Evolutionary conservation across 768 basidiomycete genomes (phyloP), one percentile per base, ranked within the genome.

Genomic region (Lyophyllum atratum): DNA sequence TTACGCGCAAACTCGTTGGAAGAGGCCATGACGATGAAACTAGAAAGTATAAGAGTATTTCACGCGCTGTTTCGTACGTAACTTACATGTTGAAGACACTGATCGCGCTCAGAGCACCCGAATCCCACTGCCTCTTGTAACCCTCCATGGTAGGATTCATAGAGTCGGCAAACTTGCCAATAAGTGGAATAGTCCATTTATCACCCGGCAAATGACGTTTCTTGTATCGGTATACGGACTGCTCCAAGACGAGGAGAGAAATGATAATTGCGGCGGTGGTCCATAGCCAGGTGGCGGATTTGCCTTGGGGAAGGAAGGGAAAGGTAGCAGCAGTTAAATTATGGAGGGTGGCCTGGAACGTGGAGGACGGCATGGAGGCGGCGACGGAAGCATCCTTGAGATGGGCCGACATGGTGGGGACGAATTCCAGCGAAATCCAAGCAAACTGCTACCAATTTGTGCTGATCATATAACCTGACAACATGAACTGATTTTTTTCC

Each of bases 1-100:
- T 96, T 98, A 67, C 96, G 90, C 11, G 95, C 79, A 72, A 85
- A 93, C 63, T 96, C 89, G 66, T 94, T 98, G 3, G 92, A 88
- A 8, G 96, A 92, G 22, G 95, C 94, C 85, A 98, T 95, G 67
- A 99, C 97, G 68, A 99, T 98, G 74, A 98, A 98, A 65, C 97
- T 99, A 68, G 24, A 28, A 31, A 24, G n/a, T 22, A 21, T 14
- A 48, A 53, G 66, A 44, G 49, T 22, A 33, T 9, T 7, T 11
- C 14, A 14, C 17, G 21, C 3, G 17, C 19, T 33, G 33, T 39
- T 31, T 40, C 52, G 34, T 49, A 39, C 15, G 39, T 33, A 31
- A 74, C 89, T 64, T 59, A 93, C 97, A 99, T 98, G 75, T 99
- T 96, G 78, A 99, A 99, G 4, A 99, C 97, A 69, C 92, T 95